Evolutionary conservation across 768 basidiomycete species (phyloP).

Genomic region (Collybiopsis luxurians): DNA sequence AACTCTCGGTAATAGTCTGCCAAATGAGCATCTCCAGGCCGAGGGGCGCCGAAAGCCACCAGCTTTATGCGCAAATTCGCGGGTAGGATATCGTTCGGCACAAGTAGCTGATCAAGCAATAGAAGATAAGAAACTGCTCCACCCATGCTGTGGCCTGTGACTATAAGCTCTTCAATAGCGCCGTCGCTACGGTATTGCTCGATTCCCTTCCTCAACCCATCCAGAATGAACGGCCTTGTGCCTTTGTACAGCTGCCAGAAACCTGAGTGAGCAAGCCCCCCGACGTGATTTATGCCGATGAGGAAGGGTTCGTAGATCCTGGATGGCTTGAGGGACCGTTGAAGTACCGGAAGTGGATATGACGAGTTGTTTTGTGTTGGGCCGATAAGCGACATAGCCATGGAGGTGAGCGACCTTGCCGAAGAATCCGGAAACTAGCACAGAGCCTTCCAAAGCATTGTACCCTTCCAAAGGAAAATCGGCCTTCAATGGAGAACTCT

Average conservation of each 20-base stretch:
- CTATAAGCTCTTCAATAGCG: conserved; percentile 38
- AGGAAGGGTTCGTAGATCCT: conserved; percentile 42
- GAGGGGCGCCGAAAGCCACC: conserved; percentile 49
- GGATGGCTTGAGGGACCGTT: conserved; percentile 38
- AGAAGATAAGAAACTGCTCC: conserved; percentile 50
- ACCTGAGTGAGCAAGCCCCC: conserved; percentile 47
- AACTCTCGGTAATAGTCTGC: conserved; percentile 39
- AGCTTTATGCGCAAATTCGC: conserved; percentile 35
- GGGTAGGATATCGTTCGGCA: conserved; percentile 21
- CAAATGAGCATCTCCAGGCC: conserved; percentile 44
- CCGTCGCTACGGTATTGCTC: conserved; percentile 23
- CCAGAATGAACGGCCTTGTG: conserved; percentile 28
- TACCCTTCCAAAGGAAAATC: conserved; percentile 53
- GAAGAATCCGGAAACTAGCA: conserved; percentile 34
- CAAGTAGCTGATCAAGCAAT: conserved; percentile 40
- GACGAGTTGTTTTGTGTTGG: conserved; percentile 42
- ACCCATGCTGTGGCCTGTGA: conserved; percentile 61
- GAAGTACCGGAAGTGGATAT: conserved; percentile 53
- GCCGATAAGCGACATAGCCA: conserved; percentile 45
- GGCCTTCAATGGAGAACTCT: conserved; percentile 32
- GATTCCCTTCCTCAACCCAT: conserved; percentile 37
- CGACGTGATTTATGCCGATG: conserved; percentile 35
- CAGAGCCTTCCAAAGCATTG: conserved; percentile 29
- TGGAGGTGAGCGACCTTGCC: conserved; percentile 44
- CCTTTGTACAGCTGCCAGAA: conserved; percentile 54